A percentile compares a stretch with the other conserved stretches of the same genome.
Conservation (phyloP, 805 yeast species). For the Pichia eremophila region DNA sequence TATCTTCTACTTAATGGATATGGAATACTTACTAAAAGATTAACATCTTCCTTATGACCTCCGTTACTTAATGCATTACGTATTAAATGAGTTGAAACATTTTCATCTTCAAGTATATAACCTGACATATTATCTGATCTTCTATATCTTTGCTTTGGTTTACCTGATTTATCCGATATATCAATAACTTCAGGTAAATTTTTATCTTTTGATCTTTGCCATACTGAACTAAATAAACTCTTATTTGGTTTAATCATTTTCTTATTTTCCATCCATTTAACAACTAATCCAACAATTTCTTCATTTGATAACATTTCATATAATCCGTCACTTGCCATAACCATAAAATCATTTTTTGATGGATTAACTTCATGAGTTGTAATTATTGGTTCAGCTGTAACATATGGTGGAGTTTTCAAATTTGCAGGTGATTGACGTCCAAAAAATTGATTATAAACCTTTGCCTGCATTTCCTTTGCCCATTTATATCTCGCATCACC, state of each 20-base stretch:
- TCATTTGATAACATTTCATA: slow-evolving; percentile 88
- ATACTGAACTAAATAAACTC: slow-evolving; percentile 34
- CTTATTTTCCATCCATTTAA: slow-evolving; percentile 81
- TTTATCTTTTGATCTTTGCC: slow-evolving; percentile 23
- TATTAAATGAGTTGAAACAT: slow-evolving; percentile 86
- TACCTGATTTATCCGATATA: slow-evolving; percentile 46
- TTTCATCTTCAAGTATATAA: slow-evolving; percentile 67
- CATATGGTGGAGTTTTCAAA: slow-evolving; percentile 88
- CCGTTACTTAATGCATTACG: slow-evolving; percentile 86
- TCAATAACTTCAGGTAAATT: slow-evolving; percentile 58
- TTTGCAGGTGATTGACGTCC: slow-evolving; percentile 69
- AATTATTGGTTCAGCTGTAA: slow-evolving; percentile 91
- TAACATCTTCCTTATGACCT: slow-evolving; percentile 79
- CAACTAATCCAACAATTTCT: slow-evolving; percentile 86
- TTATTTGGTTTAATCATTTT: slow-evolving; percentile 46
- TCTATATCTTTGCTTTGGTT: slow-evolving; percentile 69
- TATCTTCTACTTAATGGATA: slow-evolving; percentile 84
- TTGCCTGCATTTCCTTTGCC: slow-evolving; percentile 62
- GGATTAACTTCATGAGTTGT: slow-evolving; percentile 72
- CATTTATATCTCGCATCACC: slow-evolving; percentile 95
- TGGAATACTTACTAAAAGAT: slow-evolving; percentile 84
- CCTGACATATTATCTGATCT: slow-evolving; percentile 30
- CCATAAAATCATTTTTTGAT: slow-evolving; percentile 70
- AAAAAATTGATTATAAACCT: slow-evolving; percentile 65
- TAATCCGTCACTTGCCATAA: slow-evolving; percentile 89